Evolutionary conservation across 1,284 basidiomycete species (phyloP).

Genomic region (Cryptococcus jaspeensis): DNA sequence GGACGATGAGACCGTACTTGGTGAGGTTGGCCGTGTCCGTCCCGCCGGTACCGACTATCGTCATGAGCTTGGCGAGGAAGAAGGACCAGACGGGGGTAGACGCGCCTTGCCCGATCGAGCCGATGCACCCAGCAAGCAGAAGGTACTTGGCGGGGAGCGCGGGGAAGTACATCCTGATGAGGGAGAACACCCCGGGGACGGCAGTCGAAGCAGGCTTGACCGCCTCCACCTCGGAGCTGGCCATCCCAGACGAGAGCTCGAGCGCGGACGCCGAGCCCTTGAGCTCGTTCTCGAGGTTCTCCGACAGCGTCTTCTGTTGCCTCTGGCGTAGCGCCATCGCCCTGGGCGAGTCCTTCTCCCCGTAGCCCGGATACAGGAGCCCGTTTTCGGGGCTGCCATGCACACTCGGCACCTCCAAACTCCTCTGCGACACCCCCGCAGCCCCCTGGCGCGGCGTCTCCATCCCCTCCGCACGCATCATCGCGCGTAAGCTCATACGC

Average conservation of each 20-base stretch:
- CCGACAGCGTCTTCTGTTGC: constrained; percentile 12
- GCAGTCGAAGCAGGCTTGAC: neutral
- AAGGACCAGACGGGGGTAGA: constrained; percentile 90
- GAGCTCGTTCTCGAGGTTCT: constrained; percentile 28
- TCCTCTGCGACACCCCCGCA: neutral
- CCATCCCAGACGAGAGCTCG: constrained; percentile 8
- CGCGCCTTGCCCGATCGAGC: constrained; percentile 69
- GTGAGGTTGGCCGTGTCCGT: constrained; percentile 62
- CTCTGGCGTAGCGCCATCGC: constrained; percentile 1
- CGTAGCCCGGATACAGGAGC: constrained; percentile 4
- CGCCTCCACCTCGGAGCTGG: neutral
- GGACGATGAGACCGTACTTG: constrained; percentile 51
- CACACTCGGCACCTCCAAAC: neutral
- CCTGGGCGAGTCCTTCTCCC: constrained; percentile 5
- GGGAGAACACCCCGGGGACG: constrained; percentile 52
- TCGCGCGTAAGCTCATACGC: neutral
- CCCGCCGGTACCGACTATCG: constrained; percentile 71
- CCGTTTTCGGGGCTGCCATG: neutral
- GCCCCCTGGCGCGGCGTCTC: neutral
- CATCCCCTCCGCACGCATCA: neutral
- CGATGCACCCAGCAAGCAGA: constrained; percentile 65
- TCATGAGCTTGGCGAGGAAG: constrained; percentile 78
- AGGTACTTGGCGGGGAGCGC: constrained; percentile 72
- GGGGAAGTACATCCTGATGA: constrained; percentile 65
- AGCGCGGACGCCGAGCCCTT: constrained; percentile 10